Base-by-base conservation (phyloP, 1,284 basidiomycete genomes). In the Apiotrichum gamsii region DNA sequence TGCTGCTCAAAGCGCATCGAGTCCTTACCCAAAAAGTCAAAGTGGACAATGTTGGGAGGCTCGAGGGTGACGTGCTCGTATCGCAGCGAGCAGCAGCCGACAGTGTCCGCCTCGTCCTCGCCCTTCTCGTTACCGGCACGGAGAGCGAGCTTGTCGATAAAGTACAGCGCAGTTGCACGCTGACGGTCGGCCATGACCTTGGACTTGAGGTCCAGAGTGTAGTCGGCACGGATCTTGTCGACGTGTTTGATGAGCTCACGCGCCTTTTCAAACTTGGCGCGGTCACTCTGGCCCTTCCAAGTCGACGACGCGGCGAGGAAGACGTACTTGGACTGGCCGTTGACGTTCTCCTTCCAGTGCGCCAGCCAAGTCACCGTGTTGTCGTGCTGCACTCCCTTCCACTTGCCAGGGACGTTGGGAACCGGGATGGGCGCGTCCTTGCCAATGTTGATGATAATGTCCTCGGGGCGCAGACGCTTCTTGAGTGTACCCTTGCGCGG, bases 61-160 rank as follows among this genome's bases (percentile, higher is more conserved):
- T 87, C 82, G 43, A 95, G 76, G 4, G 90, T 95, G 63, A 97
- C 83, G 69, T 97, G 91, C 70, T 96, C 90, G 70, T 85, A 91
- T 20, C 90, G 87, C 42, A 97, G 74, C 14, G 91, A 95, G 71
- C 91, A 97, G 74, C 93, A 96, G 68, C 91, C 91, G 48, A 96
- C 90, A 0, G 91, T 97, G 68, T 97, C 91, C 1, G 91, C 91
- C 72, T 96, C 91, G 57, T 97, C 91, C 62, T 95, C 93, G 38
- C 90, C 91, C 73, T 97, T 97, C 74, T 97, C 93, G 73, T 96
- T 96, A 64, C 91, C 91, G 39, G 90, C 91, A 78, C 91, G 87
- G 67, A 97, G 84, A 20, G 91, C 93, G 23, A 95, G 80, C 61
- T 82, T 81, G 74, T 97, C 91, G 63, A 97, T 96, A 74, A 97